phyloP scores from a whole-genome alignment of 2,329 filamentous ascomycete species.

The Podosphaera xanthii region DNA sequence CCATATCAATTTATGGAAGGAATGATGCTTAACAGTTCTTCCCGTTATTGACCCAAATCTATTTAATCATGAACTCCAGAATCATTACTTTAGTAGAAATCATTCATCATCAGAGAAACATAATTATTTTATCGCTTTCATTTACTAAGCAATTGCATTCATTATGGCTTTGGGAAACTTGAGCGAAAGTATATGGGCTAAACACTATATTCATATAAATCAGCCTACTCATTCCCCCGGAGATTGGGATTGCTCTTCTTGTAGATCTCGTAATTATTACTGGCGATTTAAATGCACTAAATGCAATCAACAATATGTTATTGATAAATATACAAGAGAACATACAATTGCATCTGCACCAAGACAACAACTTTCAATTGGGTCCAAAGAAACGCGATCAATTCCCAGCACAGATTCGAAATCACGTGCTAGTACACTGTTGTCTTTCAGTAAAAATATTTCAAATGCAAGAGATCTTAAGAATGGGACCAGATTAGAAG shows the following conservation, averaged over 20 bases:
- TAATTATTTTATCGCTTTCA: too few species aligned
- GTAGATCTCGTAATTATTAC: background rate
- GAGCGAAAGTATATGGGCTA: background rate
- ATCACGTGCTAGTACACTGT: too few species aligned
- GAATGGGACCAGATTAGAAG: background rate
- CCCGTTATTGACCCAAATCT: too few species aligned
- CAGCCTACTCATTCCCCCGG: background rate
- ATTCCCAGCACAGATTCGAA: background rate
- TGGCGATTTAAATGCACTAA: background rate
- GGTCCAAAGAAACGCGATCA: background rate
- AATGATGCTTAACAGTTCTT: too few species aligned
- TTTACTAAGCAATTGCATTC: too few species aligned
- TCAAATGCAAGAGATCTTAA: background rate
- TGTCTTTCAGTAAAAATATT: background rate
- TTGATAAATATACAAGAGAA: background rate
- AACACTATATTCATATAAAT: background rate
- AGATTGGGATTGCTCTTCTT: background rate
- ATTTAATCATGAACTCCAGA: too few species aligned
- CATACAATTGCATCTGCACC: background rate
- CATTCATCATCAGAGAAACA: too few species aligned
- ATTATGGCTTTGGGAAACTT: constrained; percentile 9
- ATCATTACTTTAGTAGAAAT: too few species aligned
- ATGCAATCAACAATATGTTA: background rate
- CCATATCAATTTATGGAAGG: too few species aligned
- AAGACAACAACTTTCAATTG: background rate